Evolutionary conservation across 108 stramenopile species (phyloP), one percentile per base, ranked within the genome.

Genomic region (Pseudonitzschia multistriata): DNA sequence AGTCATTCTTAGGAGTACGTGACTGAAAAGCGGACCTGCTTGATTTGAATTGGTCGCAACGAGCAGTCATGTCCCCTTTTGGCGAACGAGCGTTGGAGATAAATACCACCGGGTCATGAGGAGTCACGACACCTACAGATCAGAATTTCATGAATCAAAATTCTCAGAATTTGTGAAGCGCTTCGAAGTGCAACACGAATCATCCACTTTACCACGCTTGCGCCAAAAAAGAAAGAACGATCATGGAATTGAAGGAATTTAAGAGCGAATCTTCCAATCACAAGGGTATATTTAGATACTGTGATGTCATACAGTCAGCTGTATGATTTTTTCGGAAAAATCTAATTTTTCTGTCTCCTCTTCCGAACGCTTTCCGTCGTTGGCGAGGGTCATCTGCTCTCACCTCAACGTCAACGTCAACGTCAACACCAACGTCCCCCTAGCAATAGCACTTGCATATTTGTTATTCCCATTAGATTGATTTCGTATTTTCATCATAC

Each of bases 31-130:
- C 10, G 5, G 5, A 4, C 42, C 42, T 13, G 17, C 42, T 45
- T 45, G 42, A 45, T 45, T 45, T 45, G 42, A 45, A 45, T 45
- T 45, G 42, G 42, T 45, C 42, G 42, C 42, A 45, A 17, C 42
- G 42, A 45, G 42, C 42, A 45, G 42, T 2, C 15, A 17, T 45
- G 42, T 45, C 42, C 1, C 11, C 17, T 45, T 45, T 45, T 5
- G 42, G 42, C 42, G 42, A 45, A 17, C 42, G 17, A 45, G 42
- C 42, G 42, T 45, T 45, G 42, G 42, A n/a, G n/a, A n/a, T n/a
- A n/a, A n/a, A n/a, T n/a, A n/a, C n/a, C n/a, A n/a, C n/a, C n/a
- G n/a, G n/a, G n/a, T n/a, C n/a, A 45, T 45, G 42, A 13, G 42
- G 8, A 8, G 37, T 7, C 8, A 8, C 37, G 8, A 45, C 42